A percentile compares a stretch with the other conserved stretches of the same genome.
These are phyloP conservation scores for Ciborinia camelliae DNA, from an alignment of 2,329 filamentous ascomycete genomes.

Conservation along the genomic window DNA sequence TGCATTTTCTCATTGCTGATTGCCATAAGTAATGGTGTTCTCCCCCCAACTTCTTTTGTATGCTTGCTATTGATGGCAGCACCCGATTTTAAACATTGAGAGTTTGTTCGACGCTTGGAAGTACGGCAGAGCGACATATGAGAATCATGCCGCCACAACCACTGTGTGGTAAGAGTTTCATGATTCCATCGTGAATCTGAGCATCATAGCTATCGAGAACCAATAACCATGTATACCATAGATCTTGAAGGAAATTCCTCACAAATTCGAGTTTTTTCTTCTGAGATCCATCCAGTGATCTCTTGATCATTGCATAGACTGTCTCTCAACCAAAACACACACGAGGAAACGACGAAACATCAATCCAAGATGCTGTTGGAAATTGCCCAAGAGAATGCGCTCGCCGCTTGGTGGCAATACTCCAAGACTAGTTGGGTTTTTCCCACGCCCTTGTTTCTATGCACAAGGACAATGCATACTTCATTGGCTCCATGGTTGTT, in stretches of 20 bases:
- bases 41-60: background rate
- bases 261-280: slow-evolving; percentile 24
- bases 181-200: slow-evolving; percentile 19
- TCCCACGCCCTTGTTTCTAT: slow-evolving; percentile 20
- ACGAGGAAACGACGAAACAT: slow-evolving; percentile 21
- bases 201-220: slow-evolving; percentile 24
- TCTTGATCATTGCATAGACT: slow-evolving; percentile 22
- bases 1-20: slow-evolving; percentile 18
- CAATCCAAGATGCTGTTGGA: slow-evolving; percentile 23
- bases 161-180: slow-evolving; percentile 22
- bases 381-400: slow-evolving; percentile 22
- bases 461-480: slow-evolving; percentile 8
- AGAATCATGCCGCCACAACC: slow-evolving; percentile 20
- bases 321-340: slow-evolving; percentile 24
- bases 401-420: slow-evolving; percentile 22
- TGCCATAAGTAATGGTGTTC: slow-evolving; percentile 19
- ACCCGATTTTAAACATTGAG: slow-evolving; percentile 18
- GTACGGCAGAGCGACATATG: background rate
- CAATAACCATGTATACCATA: slow-evolving; percentile 28
- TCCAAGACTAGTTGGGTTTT: slow-evolving; percentile 25
- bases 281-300: slow-evolving; percentile 22
- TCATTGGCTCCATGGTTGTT: too few species aligned
- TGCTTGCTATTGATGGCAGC: slow-evolving; percentile 18
- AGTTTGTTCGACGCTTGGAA: background rate
- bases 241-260: slow-evolving; percentile 21